Base-by-base conservation (phyloP, 306 rosid species). In the Pueraria montana region DNA sequence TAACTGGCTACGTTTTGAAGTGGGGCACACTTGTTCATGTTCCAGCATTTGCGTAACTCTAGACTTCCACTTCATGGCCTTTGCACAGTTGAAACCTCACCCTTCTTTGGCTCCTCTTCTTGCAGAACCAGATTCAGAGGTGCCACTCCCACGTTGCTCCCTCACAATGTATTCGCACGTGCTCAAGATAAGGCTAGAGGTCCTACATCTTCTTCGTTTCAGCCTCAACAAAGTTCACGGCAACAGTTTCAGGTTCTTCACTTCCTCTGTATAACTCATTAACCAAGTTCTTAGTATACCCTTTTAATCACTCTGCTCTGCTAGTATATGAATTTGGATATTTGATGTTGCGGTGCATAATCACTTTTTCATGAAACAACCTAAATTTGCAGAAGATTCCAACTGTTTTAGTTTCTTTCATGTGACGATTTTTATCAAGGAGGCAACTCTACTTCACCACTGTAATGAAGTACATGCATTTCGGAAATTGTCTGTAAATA, bases 141-240 rank as follows among this genome's bases (percentile, higher is more conserved):
- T 82, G 10, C 64, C 42, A 72, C 30, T 80, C 30, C 86, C 45
- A 87, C 87, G 48, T 86, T 86, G 77, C 92, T 82, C 8, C 80
- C 90, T 23, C 72, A 80, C 17, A 86, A 56, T 70, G 84, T 86
- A 23, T 84, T 91, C 83, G 89, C 85, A 52, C 89, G 94, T 65
- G 97, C 95, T 38, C 92, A 91, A 86, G 91, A 89, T 20, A 88
- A 89, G 87, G 88, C 90, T 20, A 86, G 69, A 84, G 84, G 74
- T 82, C 32, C 42, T 5, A 26, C 81, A 21, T 3, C 69, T 27
- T 87, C 91, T 82, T 82, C 90, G 40, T 50, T 79, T 87, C 87
- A 84, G 78, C 86, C 83, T 82, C 94, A 86, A 80, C 84, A 83
- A 85, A 85, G 30, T 81, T 87, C 93, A 9, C 85, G 67, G 62